These are phyloP conservation scores for Fraxinus dipetala DNA, from an alignment of 305 asterid species.

Conservation along the genomic window DNA sequence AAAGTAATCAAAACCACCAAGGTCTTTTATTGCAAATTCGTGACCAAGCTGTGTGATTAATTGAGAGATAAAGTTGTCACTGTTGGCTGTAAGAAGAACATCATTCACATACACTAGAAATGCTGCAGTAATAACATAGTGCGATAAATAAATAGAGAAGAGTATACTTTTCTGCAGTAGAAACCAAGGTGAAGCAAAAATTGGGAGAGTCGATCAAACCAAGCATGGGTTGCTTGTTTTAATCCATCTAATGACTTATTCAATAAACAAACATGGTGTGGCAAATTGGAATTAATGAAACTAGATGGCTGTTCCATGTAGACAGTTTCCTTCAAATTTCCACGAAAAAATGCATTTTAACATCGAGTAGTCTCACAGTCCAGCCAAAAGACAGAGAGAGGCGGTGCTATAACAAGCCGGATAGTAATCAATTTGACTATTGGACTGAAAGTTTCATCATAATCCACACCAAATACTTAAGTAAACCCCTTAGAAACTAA, in stretches of 20 bases:
- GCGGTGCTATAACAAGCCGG: not conserved
- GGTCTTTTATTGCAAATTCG: conserved; percentile 3
- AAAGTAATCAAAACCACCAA: not conserved
- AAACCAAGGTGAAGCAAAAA: not conserved
- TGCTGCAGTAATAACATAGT: not conserved
- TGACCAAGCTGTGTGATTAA: not conserved
- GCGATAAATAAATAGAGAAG: not conserved
- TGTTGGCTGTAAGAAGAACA: not conserved
- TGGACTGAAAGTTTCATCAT: not conserved
- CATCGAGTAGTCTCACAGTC: not conserved
- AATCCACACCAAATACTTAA: not conserved
- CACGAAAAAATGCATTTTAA: not conserved
- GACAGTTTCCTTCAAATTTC: not conserved
- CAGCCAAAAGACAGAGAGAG: not conserved
- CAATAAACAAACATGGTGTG: not conserved
- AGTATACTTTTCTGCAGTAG: not conserved
- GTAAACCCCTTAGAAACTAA: not conserved
- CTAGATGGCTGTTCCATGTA: not conserved
- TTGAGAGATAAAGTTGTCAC: not conserved
- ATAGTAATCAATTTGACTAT: not conserved
- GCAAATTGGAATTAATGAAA: not conserved
- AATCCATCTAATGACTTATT: not conserved
- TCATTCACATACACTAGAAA: not conserved
- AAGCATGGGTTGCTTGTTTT: not conserved
- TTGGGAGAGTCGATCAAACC: not conserved